A percentile compares a stretch with the other conserved stretches of the same genome.
Conservation (phyloP, 768 basidiomycete species). For the Tylopilus sp. region DNA sequence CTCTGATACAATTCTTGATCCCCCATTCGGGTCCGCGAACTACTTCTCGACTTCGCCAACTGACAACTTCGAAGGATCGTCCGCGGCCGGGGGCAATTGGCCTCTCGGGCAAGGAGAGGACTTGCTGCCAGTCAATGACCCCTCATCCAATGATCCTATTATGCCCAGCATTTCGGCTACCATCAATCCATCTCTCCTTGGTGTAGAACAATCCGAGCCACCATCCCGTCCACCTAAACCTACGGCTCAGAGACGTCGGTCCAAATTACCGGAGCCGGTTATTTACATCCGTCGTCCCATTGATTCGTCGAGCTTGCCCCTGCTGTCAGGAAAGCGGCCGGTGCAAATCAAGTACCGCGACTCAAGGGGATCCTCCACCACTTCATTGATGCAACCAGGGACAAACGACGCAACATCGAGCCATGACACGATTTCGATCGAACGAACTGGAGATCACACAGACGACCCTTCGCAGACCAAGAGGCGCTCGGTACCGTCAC, state of each 20-base stretch:
- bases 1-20: background rate
- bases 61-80: background rate
- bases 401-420: background rate
- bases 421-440: background rate
- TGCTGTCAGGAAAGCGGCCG: constrained; percentile 18
- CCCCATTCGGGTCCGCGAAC: background rate
- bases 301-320: constrained; percentile 19
- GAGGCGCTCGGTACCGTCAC: constrained; percentile 13
- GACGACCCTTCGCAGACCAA: background rate
- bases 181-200: constrained; percentile 32
- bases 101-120: constrained; percentile 3
- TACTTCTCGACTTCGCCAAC: constrained; percentile 4
- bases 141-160: background rate
- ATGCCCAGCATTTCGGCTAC: constrained; percentile 11
- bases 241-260: constrained; percentile 4
- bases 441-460: background rate
- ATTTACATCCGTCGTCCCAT: constrained; percentile 30
- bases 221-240: background rate
- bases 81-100: constrained; percentile 4
- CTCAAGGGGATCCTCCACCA: background rate
- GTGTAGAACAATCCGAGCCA: constrained; percentile 7
- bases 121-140: background rate
- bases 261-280: constrained; percentile 23
- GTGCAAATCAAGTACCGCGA: constrained; percentile 33
- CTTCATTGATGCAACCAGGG: background rate